Evolutionary conservation across 2,329 filamentous ascomycete species (phyloP), one percentile per base, ranked within the genome.

Genomic region (Colletotrichum destructivum): DNA sequence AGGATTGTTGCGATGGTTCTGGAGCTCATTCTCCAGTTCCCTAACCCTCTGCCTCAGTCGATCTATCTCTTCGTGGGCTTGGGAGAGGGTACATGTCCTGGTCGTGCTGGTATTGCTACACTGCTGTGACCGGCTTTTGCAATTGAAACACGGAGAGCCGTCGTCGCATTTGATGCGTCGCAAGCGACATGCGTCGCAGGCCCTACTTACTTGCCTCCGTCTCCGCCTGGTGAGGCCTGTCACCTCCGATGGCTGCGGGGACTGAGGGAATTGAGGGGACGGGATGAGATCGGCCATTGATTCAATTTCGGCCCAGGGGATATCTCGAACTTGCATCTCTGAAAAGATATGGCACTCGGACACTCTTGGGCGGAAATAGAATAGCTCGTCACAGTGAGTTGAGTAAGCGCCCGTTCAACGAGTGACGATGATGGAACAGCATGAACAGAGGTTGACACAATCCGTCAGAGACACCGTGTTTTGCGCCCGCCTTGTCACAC

Each of bases 91-190:
- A 49, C 75, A 77, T 54, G 71, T 78, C 75, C 81, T 78, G 9
- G 76, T 55, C 75, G 77, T 51, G 70, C 77, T 75, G 1, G 62
- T 69, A 79, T 79, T 79, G 71, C 77, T 81, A 67, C 83, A 84
- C 55, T 78, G 75, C 18, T 80, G 76, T 9, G 80, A 80, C 52
- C 79, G 79, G 23, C 64, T 77, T 67, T 77, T 74, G 74, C 83
- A 85, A 73, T 84, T 85, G 44, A 72, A 75, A 75, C 83, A 85
- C 12, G 83, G 83, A 62, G 78, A 73, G 31, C 77, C 76, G 62
- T 78, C 79, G 74, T 84, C 82, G 74, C 83, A 85, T 74, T 84
- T 84, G 61, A 83, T 79, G 18, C 83, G 80, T 63, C 84, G 79
- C 56, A 81, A 76, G 3, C 83, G 82, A 73, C 83, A 85, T 77